Evolutionary conservation across 768 basidiomycete genomes (phyloP).

Genomic region (Trametopsis cervina): DNA sequence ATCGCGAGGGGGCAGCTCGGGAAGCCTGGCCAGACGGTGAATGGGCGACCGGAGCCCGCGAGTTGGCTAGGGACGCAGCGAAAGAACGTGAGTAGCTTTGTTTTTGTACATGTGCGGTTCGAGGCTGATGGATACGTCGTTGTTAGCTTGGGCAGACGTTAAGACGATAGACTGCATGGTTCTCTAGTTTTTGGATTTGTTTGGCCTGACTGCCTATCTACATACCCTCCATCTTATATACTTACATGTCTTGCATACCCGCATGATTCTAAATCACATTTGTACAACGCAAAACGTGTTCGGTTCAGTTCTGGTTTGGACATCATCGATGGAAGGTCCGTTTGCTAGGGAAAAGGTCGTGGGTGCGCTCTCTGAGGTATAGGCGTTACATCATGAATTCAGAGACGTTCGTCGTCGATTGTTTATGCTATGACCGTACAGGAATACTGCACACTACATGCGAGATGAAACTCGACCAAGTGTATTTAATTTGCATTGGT

Average conservation of each 20-base stretch:
- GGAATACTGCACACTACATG: too few relatives aligned
- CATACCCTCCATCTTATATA: constrained; percentile 2
- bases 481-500: background rate
- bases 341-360: too few relatives aligned
- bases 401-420: too few relatives aligned
- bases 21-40: constrained; percentile 32
- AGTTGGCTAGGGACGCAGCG: constrained; percentile 72
- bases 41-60: constrained; percentile 41
- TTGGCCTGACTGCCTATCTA: too few relatives aligned
- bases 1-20: constrained; percentile 55
- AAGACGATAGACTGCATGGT: constrained; percentile 21
- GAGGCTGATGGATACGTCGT: background rate
- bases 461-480: too few relatives aligned
- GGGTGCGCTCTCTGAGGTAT: too few relatives aligned
- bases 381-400: too few relatives aligned
- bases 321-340: too few relatives aligned
- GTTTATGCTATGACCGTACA: too few relatives aligned
- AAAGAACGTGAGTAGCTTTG: constrained; percentile 31
- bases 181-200: too few relatives aligned
- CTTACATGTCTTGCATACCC: background rate
- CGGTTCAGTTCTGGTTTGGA: background rate
- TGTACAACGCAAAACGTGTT: background rate
- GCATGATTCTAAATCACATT: too few relatives aligned
- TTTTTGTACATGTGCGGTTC: background rate
- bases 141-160: constrained; percentile 24